Evolutionary conservation across 371 early-diverging fungal species (phyloP), one percentile per base, ranked within the genome.

Genomic region (Rhizomucor pusillus): DNA sequence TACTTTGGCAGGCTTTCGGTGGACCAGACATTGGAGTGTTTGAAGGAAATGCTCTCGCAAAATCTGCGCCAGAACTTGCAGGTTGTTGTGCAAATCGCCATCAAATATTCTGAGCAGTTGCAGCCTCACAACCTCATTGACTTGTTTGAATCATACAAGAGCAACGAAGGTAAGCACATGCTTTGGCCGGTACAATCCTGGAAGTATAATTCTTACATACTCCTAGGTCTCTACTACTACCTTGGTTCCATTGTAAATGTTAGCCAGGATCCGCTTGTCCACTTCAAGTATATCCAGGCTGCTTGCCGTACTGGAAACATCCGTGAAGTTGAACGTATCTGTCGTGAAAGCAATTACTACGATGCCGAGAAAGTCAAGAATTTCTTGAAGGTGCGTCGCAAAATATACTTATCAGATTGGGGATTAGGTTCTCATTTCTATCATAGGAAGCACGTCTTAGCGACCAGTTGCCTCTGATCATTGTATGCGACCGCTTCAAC

Each of bases 211-310:
- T n/a, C 12, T 50, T 49, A 20, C 46, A 29, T 14, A 13, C 20
- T 20, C 16, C 43, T 44, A 51, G 80, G 78, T 10, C 70, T 92
- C 37, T 92, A 91, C 69, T 96, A 94, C 73, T 98, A 91, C 75
- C 74, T 97, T 47, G 97, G 96, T 0, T 85, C 97, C 0, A 85
- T 95, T 44, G 96, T 97, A 60, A 97, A 97, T 70, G 83, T 93
- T 58, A 92, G 93, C 58, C 88, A 93, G 60, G 97, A 97, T 57
- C 83, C 91, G 6, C 90, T 92, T 22, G 98, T 98, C 4, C 93
- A 95, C 62, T 95, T 92, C 85, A 96, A 95, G 81, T 98, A 97
- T 69, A 98, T 98, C 59, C 94, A 97, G 72, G 93, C 97, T n/a
- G 96, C 97, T 3, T 87, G 89, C 60, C 81, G 87, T 39, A 92